A percentile compares a stretch with the other conserved stretches of the same genome.
Conservation (phyloP, 2,329 filamentous ascomycete genomes). For the Akanthomyces uredinophilus region DNA sequence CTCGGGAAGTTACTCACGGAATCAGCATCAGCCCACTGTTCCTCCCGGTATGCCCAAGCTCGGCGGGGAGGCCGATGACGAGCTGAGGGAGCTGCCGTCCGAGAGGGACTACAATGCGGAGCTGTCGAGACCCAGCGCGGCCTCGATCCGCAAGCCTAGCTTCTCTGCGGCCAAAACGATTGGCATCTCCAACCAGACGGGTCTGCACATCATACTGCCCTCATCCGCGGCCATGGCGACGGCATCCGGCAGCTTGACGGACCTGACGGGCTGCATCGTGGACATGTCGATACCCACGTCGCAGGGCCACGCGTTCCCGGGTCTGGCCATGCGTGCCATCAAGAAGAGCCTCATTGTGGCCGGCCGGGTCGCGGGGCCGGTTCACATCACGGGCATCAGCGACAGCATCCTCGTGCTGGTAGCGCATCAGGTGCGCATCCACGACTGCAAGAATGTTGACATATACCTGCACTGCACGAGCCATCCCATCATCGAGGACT, state of each 20-base stretch:
- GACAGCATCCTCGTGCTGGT: constrained; percentile 73
- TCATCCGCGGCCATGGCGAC: constrained; percentile 65
- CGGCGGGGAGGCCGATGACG: constrained; percentile 20
- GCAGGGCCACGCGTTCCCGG: constrained; percentile 61
- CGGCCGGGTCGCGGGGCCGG: constrained; percentile 71
- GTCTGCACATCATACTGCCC: constrained; percentile 73
- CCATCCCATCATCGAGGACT: constrained; percentile 92
- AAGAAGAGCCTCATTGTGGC: constrained; percentile 67
- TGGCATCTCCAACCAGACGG: constrained; percentile 60
- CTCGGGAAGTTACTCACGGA: constrained; percentile 30
- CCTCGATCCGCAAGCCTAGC: constrained; percentile 51
- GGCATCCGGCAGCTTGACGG: constrained; percentile 66
- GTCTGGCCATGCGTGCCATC: constrained; percentile 62
- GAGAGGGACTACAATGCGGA: constrained; percentile 52
- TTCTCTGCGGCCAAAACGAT: constrained; percentile 59
- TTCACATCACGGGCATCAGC: constrained; percentile 72
- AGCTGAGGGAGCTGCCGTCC: constrained; percentile 16
- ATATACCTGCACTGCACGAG: constrained; percentile 79
- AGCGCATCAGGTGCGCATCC: constrained; percentile 87
- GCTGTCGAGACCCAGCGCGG: constrained; percentile 36
- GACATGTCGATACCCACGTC: constrained; percentile 68
- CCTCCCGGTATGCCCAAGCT: not conserved
- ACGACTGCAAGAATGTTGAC: constrained; percentile 75
- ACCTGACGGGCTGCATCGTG: constrained; percentile 66
- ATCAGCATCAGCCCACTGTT: constrained; percentile 18